Evolutionary conservation across 352 stramenopile genomes (phyloP).

Genomic region (Globisporangium irregulare): DNA sequence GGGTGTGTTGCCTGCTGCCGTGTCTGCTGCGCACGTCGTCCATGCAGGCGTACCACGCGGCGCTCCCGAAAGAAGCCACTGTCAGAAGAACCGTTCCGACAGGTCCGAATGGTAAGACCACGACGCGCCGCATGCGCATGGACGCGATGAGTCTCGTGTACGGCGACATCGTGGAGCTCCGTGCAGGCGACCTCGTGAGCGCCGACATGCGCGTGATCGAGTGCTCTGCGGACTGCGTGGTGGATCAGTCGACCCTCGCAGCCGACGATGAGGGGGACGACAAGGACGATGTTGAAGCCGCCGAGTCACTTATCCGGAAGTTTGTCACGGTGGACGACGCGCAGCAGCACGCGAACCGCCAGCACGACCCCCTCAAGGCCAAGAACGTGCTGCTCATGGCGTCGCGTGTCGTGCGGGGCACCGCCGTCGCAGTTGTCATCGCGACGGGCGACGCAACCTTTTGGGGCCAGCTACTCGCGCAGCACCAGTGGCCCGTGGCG

Average conservation of each 20-base stretch:
- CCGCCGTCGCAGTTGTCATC: conserved; percentile 63
- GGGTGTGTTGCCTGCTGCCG: conserved; percentile 92
- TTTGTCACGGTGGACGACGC: conserved; percentile 22
- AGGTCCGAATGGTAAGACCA: conserved; percentile 18
- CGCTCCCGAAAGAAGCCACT: conserved; percentile 88
- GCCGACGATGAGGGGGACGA: conserved; percentile 29
- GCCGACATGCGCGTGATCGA: conserved; percentile 85
- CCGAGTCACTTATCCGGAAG: conserved; percentile 31
- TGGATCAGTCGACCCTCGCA: conserved; percentile 56
- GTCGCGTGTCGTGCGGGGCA: conserved; percentile 46
- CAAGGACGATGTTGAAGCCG: conserved; percentile 18
- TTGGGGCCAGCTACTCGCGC: conserved; percentile 59
- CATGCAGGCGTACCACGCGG: conserved; percentile 88
- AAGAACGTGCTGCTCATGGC: conserved; percentile 77
- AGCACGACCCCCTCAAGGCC: conserved; percentile 28
- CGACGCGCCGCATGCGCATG: conserved; percentile 84
- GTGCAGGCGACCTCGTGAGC: conserved; percentile 84
- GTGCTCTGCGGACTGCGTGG: conserved; percentile 72
- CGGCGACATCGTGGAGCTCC: conserved; percentile 91
- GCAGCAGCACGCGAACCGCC: not conserved
- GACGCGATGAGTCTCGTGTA: conserved; percentile 88
- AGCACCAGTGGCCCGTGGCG: conserved; percentile 55
- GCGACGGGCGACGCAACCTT: conserved; percentile 68
- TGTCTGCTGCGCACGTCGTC: conserved; percentile 89
- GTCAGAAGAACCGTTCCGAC: conserved; percentile 53